Base-by-base conservation (phyloP, 306 rosid genomes). In the Gastrolobium villosum region DNA sequence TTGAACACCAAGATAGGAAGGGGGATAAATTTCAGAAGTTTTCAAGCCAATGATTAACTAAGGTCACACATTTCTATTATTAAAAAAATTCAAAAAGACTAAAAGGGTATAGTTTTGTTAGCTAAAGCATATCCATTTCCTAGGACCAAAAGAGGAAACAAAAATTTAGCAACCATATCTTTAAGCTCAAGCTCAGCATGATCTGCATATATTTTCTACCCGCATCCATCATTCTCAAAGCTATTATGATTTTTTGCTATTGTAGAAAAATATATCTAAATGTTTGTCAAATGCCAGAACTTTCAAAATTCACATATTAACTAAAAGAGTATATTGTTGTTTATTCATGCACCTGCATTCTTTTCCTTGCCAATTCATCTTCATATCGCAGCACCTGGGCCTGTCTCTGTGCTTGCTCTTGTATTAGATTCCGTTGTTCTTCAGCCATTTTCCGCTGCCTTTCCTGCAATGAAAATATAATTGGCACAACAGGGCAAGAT, bases 311-410 rank as follows among this genome's bases (percentile, higher is more conserved):
- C 73, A 54, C 30, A 41, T 50, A 54, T 20, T 13, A 56, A 52
- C 44, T 59, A 35, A 35, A 70, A 48, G 39, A 57, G 52, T 1
- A 2, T n/a, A 77, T 15, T 64, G 46, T 10, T 43, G 31, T 66
- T 76, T 77, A 80, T 45, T 80, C 44, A 49, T 6, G 83, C 70
- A 96, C 98, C 99, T 93, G 96, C 93, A 91, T 72, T 87, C 98
- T 91, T 81, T 93, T 89, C 82, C 97, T 91, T 48, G 96, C 87
- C 72, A 91, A 68, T 77, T 96, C 99, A 89, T 96, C 98, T 81
- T 96, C 93, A 72, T 65, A 73, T 26, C 98, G 91, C 75, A 87
- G 41, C 88, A 79, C 85, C 79, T 96, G 99, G 44, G 99, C 99
- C 86, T 91, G 84, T 46, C 84, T 81, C 75, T 96, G 96, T 55